A percentile compares a stretch with the other conserved stretches of the same genome.
phyloP scores from a whole-genome alignment of 2,329 filamentous ascomycete species.

The Aspergillus alliaceus region DNA sequence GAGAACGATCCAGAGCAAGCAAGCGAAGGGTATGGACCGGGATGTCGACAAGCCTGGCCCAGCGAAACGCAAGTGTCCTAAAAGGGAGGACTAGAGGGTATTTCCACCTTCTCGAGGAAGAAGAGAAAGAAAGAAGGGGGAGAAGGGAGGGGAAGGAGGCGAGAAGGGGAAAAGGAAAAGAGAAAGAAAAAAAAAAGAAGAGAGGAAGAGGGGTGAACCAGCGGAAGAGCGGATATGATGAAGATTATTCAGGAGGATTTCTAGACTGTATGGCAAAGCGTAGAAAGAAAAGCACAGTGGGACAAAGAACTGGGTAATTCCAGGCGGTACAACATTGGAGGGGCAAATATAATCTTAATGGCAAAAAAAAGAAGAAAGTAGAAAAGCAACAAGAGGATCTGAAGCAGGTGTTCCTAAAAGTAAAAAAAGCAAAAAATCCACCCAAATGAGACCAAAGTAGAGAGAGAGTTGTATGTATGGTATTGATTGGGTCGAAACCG shows the following conservation, averaged over 20 bases:
- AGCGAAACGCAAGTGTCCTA: slow-evolving; percentile 24
- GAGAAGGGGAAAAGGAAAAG: slow-evolving; percentile 5
- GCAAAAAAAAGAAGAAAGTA: neutral
- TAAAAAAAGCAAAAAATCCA: neutral
- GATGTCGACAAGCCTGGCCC: slow-evolving; percentile 14
- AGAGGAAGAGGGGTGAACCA: slow-evolving; percentile 4
- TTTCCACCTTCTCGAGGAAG: neutral
- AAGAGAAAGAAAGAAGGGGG: neutral
- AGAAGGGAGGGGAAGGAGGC: slow-evolving; percentile 5
- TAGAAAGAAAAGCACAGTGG: slow-evolving; percentile 11
- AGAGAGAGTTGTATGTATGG: neutral
- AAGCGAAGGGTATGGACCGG: slow-evolving; percentile 24
- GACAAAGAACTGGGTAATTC: slow-evolving; percentile 2
- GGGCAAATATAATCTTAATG: slow-evolving; percentile 1
- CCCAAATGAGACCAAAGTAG: neutral
- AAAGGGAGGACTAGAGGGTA: slow-evolving; percentile 11
- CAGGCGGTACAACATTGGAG: neutral
- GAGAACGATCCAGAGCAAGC: slow-evolving; percentile 22
- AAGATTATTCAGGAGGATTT: neutral
- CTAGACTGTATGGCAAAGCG: slow-evolving; percentile 4
- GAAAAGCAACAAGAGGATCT: too few species aligned
- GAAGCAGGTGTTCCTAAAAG: too few species aligned
- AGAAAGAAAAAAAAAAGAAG: slow-evolving; percentile 14
- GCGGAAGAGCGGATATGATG: neutral
- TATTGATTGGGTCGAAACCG: slow-evolving; percentile 17